phyloP scores from a whole-genome alignment of 768 basidiomycete genomes.

The Hydnum rufescens region DNA sequence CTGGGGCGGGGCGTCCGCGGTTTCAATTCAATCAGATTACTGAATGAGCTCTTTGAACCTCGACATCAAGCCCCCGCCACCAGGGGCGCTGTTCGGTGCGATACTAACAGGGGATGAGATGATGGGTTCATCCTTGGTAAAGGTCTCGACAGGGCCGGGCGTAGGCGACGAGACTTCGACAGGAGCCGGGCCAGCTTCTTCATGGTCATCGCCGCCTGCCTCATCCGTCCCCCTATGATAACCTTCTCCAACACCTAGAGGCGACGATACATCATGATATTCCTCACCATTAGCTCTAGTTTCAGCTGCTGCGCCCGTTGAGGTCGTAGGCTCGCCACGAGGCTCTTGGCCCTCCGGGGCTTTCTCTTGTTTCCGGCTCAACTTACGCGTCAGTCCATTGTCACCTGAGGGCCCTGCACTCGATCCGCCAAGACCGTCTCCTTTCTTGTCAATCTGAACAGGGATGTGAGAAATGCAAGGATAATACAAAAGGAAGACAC shows the following conservation, averaged over 20 bases:
- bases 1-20: too few relatives aligned
- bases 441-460: constrained; percentile 29
- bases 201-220: neutral
- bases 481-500: constrained; percentile 7
- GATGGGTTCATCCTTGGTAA: neutral
- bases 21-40: too few relatives aligned
- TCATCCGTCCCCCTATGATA: neutral
- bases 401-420: constrained; percentile 6
- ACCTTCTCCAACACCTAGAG: neutral
- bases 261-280: neutral
- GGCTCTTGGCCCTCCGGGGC: constrained; percentile 39
- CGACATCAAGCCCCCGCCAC: neutral
- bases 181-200: too few relatives aligned
- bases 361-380: constrained; percentile 52
- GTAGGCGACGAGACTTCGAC: too few relatives aligned
- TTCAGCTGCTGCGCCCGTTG: neutral
- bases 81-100: neutral
- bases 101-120: neutral
- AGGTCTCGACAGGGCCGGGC: too few relatives aligned
- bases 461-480: constrained; percentile 4
- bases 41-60: constrained; percentile 2
- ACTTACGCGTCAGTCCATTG: constrained; percentile 23
- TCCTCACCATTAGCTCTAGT: neutral
- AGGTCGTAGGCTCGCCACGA: constrained; percentile 11
- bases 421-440: constrained; percentile 11